Conservation (phyloP, 176 grass and related monocot species). For the Triticum urartu region DNA sequence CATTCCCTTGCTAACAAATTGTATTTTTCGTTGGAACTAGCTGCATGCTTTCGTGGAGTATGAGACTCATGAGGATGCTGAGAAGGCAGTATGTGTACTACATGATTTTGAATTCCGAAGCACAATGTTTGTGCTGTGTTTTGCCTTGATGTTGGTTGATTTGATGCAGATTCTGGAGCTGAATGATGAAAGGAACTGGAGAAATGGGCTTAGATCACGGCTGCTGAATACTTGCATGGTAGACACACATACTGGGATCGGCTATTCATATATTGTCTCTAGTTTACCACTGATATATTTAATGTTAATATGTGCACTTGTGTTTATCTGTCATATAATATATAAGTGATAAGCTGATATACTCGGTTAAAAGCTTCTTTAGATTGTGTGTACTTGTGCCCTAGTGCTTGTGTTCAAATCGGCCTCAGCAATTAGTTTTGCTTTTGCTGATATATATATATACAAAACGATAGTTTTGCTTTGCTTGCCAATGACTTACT, state of each 20-base stretch:
- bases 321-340: neutral
- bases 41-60: slow-evolving; percentile 76
- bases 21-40: slow-evolving; percentile 32
- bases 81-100: slow-evolving; percentile 61
- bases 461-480: neutral
- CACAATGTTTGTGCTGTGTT: neutral
- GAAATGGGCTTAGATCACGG: slow-evolving; percentile 61
- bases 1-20: slow-evolving; percentile 13
- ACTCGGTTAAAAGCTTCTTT: too few relatives aligned
- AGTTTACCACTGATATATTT: neutral
- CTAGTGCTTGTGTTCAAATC: too few relatives aligned
- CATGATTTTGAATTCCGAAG: slow-evolving; percentile 26
- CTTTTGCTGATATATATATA: too few relatives aligned
- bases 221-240: slow-evolving; percentile 57
- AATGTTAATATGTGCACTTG: neutral
- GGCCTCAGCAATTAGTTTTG: too few relatives aligned
- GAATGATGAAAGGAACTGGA: slow-evolving; percentile 73
- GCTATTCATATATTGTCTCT: too few relatives aligned
- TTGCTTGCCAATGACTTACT: neutral
- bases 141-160: slow-evolving; percentile 8
- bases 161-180: slow-evolving; percentile 57
- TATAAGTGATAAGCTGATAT: too few relatives aligned
- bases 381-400: too few relatives aligned
- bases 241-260: too few relatives aligned
- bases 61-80: slow-evolving; percentile 57